These are phyloP conservation scores for Bigelowiella natans DNA, from an alignment of 78 protist species.

Conservation along the genomic window DNA sequence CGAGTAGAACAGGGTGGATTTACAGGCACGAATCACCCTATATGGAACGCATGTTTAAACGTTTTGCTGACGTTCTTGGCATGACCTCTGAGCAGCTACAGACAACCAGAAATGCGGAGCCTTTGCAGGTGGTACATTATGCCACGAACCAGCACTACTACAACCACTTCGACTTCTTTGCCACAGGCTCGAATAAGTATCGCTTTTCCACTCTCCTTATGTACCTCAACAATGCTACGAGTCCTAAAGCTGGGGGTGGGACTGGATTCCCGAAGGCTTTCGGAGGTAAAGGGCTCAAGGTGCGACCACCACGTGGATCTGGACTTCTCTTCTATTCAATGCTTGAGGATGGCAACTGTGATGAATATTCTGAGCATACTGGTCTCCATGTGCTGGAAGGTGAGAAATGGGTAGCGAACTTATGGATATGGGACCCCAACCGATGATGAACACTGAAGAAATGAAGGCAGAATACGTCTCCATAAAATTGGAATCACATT, in stretches of 20 bases:
- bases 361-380: not conserved
- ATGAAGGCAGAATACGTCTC: no score
- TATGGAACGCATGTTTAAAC: not conserved
- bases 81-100: not conserved
- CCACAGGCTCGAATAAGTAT: not conserved
- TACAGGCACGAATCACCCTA: not conserved
- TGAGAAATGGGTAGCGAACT: not conserved
- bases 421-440: slow-evolving; percentile 15
- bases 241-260: not conserved
- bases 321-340: not conserved
- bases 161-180: not conserved
- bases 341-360: not conserved
- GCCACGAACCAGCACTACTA: not conserved
- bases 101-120: not conserved
- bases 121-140: not conserved
- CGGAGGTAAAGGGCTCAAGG: not conserved
- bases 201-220: not conserved
- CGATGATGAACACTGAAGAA: no score
- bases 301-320: not conserved
- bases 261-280: not conserved
- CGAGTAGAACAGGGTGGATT: not conserved
- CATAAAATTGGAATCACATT: no score
- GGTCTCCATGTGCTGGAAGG: slow-evolving; percentile 12
- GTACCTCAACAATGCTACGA: not conserved
- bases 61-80: not conserved